Percentiles rank a stretch among this genome's conserved stretches.
Evolutionary conservation across 345 rosid genomes (phyloP).

Genomic region (Hirschfeldia incana): DNA sequence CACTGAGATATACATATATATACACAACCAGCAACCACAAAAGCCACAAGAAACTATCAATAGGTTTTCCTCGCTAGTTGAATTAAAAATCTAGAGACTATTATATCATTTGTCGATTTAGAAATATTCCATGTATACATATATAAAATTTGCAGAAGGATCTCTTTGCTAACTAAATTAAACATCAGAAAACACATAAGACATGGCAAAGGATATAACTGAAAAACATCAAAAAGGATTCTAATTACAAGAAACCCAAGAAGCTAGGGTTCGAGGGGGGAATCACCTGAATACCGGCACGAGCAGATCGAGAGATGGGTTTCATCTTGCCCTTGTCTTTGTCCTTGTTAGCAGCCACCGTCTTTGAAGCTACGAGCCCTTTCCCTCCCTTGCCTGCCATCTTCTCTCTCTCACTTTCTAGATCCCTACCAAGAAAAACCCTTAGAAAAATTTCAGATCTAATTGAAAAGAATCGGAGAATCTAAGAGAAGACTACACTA

Average conservation of each 20-base stretch:
- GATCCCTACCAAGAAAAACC: background rate
- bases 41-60: background rate
- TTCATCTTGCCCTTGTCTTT: background rate
- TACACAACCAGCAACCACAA: background rate
- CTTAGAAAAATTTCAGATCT: background rate
- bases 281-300: background rate
- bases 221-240: no score
- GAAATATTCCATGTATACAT: background rate
- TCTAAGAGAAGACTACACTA: background rate
- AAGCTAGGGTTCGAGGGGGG: background rate
- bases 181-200: background rate
- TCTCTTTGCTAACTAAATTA: background rate
- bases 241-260: background rate
- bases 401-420: background rate
- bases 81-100: background rate
- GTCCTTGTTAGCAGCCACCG: background rate
- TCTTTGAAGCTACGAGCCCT: background rate
- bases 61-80: slow-evolving; percentile 7
- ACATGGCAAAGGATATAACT: no score
- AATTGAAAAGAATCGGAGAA: background rate
- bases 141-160: background rate
- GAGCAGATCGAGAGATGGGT: background rate
- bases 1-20: background rate
- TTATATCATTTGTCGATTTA: background rate
- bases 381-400: background rate